Percentiles rank a stretch among this genome's conserved stretches.
phyloP scores from a whole-genome alignment of 441 rosid genomes.

The Mallotus japonicus region DNA sequence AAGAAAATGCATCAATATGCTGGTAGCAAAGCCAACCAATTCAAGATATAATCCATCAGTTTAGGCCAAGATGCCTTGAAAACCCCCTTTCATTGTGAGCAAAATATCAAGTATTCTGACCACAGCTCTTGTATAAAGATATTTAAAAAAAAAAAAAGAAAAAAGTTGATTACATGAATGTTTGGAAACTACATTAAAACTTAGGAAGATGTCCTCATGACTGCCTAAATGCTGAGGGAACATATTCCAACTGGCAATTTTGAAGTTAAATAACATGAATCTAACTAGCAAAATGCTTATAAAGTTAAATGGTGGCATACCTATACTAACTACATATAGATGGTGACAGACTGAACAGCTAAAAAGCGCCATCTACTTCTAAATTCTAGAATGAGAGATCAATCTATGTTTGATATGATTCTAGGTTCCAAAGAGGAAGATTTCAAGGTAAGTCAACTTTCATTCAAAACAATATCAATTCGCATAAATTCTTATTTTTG shows the following conservation, averaged over 20 bases:
- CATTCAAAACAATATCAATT: too few species aligned
- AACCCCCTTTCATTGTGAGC: background rate
- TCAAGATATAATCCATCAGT: background rate
- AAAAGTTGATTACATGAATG: background rate
- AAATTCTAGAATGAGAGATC: conserved; percentile 1
- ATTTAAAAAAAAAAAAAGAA: too few species aligned
- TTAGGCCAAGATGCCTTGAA: background rate
- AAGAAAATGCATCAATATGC: conserved; percentile 29
- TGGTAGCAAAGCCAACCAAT: conserved; percentile 7
- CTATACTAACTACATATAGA: background rate
- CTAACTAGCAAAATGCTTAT: background rate
- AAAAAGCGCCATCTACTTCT: conserved; percentile 7
- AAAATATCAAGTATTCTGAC: background rate
- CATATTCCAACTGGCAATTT: background rate
- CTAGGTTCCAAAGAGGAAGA: too few species aligned
- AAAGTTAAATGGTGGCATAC: background rate
- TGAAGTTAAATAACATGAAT: background rate
- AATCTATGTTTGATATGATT: background rate
- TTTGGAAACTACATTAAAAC: conserved; percentile 1
- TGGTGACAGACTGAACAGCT: background rate
- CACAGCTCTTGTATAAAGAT: too few species aligned
- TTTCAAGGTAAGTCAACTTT: too few species aligned
- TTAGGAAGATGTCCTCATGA: background rate
- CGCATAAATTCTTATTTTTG: too few species aligned
- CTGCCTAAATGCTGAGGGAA: background rate